Evolutionary conservation across 345 rosid species (phyloP).

Genomic region (Eucalyptus fibrosa): DNA sequence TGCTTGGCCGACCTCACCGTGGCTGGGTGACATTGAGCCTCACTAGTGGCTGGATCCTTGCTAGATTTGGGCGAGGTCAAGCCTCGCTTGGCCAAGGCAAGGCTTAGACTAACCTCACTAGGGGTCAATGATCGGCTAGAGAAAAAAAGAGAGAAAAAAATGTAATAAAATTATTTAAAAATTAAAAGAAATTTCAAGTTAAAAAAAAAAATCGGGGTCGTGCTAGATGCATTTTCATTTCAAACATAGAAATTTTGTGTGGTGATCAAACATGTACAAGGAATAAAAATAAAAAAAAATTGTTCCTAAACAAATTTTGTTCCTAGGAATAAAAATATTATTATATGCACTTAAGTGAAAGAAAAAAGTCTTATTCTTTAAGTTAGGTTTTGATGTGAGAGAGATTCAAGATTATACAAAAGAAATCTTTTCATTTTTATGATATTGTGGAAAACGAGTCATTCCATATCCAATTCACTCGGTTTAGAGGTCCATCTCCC

Average conservation of each 20-base stretch:
- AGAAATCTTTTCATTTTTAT: not conserved
- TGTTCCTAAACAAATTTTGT: no score
- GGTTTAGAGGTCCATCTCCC: not conserved
- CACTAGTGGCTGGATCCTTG: fast-evolving
- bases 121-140: no score
- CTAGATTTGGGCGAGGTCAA: fast-evolving
- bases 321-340: no score
- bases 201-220: fast-evolving
- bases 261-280: fast-evolving
- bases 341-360: fast-evolving
- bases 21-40: fast-evolving
- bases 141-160: no score
- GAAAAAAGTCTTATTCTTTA: fast-evolving
- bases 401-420: no score
- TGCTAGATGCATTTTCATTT: no score
- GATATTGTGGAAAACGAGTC: not conserved
- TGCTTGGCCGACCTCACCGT: fast-evolving
- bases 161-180: no score
- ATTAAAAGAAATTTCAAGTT: no score
- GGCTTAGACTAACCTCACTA: fast-evolving
- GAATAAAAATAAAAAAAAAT: no score
- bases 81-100: no score
- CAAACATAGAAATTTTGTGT: no score
- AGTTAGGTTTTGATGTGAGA: fast-evolving
- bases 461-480: not conserved